These are phyloP conservation scores for Chenopodium album DNA, from an alignment of 148 eudicot genomes.

Conservation along the genomic window DNA sequence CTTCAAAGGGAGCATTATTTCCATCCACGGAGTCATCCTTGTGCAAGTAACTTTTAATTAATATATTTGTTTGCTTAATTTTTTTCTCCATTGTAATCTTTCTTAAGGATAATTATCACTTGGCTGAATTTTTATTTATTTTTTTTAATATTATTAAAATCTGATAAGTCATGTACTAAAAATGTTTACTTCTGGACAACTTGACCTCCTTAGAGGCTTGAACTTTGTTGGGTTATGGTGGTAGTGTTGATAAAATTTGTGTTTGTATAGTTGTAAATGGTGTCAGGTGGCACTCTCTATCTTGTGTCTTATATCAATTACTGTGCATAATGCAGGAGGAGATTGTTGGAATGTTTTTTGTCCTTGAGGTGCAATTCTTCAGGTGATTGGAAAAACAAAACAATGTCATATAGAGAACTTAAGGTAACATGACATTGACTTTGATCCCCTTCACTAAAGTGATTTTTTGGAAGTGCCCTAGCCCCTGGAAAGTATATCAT, in stretches of 20 bases:
- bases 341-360: conserved; percentile 69
- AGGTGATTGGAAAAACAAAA: conserved; percentile 19
- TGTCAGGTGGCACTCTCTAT: not conserved
- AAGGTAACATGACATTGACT: conserved; percentile 49
- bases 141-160: not conserved
- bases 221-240: not conserved
- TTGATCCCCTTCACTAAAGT: not conserved
- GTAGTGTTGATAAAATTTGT: not conserved
- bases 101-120: not conserved
- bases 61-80: not conserved
- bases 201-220: not conserved
- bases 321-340: conserved; percentile 54
- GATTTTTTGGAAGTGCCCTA: not conserved
- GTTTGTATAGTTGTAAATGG: not conserved
- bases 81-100: not conserved
- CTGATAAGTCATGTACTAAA: not conserved
- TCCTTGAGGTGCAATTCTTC: conserved; percentile 38
- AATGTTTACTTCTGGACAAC: not conserved
- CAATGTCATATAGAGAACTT: conserved; percentile 52
- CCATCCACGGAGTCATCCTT: conserved; percentile 81
- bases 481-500: not conserved
- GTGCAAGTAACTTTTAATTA: conserved; percentile 64
- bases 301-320: not conserved
- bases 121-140: not conserved
- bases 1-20: conserved; percentile 76